Evolutionary conservation across 345 rosid species (phyloP), one percentile per base, ranked within the genome.

Genomic region (Rhodamnia rubescens): DNA sequence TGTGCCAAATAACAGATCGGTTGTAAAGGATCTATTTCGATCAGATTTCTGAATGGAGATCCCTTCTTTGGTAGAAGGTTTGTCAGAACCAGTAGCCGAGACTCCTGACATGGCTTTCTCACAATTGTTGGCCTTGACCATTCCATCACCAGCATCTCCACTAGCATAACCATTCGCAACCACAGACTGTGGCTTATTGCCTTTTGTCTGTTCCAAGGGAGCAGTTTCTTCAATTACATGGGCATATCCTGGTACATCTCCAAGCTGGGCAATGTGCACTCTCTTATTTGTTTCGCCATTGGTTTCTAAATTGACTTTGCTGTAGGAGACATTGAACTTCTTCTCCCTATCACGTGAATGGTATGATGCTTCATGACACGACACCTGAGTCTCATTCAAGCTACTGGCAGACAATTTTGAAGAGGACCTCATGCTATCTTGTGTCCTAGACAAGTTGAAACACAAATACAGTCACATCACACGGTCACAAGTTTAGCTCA

Each of bases 271-370:
- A 78, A 88, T 75, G 36, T 88, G 93, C 42, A 86, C 87, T 51
- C 83, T 85, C 86, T 92, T 94, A 90, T 86, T 89, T 49, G 85
- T 36, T 90, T 89, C 92, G 53, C 84, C 92, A 87, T 89, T 89
- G 88, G 88, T 85, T n/a, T 87, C 91, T 11, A 84, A 87, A 50
- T 56, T 84, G 22, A 89, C 87, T 87, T 90, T 93, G 75, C 90
- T 84, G 86, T 91, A 87, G 13, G 90, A 92, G 88, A 91, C 74
- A 44, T 91, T 94, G 90, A 91, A 88, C 82, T 91, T 90, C 87
- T 93, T 94, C 88, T 86, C 91, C 82, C 88, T 93, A 88, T 91
- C 89, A 88, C 86, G 69, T 26, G 90, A 83, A 83, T 83, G 85
- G 49, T 80, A 44, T 56, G 92, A 85, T 61, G 88, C 87, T 81